phyloP scores from a whole-genome alignment of 805 yeast species.

The Cyberlindnera meyerae region DNA sequence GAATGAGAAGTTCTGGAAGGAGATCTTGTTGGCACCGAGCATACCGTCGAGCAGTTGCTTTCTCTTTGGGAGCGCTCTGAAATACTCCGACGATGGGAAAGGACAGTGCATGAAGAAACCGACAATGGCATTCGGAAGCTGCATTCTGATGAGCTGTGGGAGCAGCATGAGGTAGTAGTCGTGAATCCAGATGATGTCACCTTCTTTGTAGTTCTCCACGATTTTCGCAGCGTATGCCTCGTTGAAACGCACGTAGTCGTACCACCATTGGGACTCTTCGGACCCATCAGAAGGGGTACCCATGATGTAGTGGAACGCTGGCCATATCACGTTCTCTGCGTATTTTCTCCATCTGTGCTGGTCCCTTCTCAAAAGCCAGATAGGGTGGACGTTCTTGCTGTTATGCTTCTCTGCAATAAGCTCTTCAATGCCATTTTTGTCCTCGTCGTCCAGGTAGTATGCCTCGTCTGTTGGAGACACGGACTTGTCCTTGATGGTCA shows the following conservation, averaged over 20 bases:
- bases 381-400: constrained; percentile 65
- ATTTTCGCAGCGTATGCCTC: constrained; percentile 85
- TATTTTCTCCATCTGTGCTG: constrained; percentile 83
- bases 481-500: constrained; percentile 29
- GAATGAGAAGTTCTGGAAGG: constrained; percentile 82
- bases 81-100: constrained; percentile 92
- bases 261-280: constrained; percentile 74
- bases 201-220: constrained; percentile 68
- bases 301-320: constrained; percentile 89
- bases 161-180: constrained; percentile 89
- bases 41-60: constrained; percentile 81
- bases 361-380: constrained; percentile 79
- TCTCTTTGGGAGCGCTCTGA: constrained; percentile 83
- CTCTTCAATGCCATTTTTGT: constrained; percentile 46
- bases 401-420: constrained; percentile 42
- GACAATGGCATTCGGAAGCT: constrained; percentile 77
- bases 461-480: constrained; percentile 44
- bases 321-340: constrained; percentile 92
- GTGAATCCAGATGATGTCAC: constrained; percentile 91
- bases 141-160: constrained; percentile 74
- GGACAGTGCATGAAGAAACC: constrained; percentile 95
- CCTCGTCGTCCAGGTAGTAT: constrained; percentile 49
- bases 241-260: constrained; percentile 84
- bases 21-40: constrained; percentile 82
- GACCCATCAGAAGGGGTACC: constrained; percentile 66